Conservation (phyloP, 257 asterid species). For the Nicotiana paniculata region DNA sequence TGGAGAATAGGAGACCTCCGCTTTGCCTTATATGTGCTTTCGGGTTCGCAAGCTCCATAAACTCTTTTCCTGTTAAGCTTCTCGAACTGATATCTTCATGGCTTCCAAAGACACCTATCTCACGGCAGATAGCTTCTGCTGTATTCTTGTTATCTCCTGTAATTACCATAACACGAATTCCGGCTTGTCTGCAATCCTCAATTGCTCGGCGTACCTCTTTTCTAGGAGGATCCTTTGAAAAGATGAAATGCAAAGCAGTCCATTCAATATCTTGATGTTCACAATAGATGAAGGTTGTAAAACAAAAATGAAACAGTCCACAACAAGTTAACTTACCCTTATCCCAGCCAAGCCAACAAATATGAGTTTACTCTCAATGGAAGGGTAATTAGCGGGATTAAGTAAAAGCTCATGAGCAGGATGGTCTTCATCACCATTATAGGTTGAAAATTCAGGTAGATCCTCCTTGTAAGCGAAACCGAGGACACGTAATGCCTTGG, state of each 20-base stretch:
- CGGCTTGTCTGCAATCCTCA: slow-evolving; percentile 94
- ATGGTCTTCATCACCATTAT: slow-evolving; percentile 90
- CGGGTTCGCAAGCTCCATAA: slow-evolving; percentile 59
- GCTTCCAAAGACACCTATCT: slow-evolving; percentile 85
- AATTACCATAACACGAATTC: slow-evolving; percentile 95
- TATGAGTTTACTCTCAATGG: slow-evolving; percentile 77
- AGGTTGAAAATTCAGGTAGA: slow-evolving; percentile 60
- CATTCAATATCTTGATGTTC: neutral
- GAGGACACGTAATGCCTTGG: slow-evolving; percentile 80
- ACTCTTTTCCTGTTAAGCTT: slow-evolving; percentile 93
- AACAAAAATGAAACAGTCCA: neutral
- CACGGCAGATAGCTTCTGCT: slow-evolving; percentile 96
- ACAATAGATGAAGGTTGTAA: neutral
- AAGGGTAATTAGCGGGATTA: slow-evolving; percentile 77
- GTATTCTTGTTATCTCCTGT: slow-evolving; percentile 96
- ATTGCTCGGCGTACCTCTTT: slow-evolving; percentile 94
- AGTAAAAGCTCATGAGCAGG: slow-evolving; percentile 83
- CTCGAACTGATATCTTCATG: slow-evolving; percentile 60
- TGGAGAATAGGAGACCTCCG: slow-evolving; percentile 95
- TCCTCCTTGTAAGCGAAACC: slow-evolving; percentile 90
- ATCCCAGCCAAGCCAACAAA: slow-evolving; percentile 93
- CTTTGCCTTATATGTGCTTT: slow-evolving; percentile 53
- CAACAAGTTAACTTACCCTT: slow-evolving; percentile 53
- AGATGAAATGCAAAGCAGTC: neutral
- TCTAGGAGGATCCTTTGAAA: slow-evolving; percentile 87